Evolutionary conservation across 768 basidiomycete genomes (phyloP), one percentile per base, ranked within the genome.

Genomic region (Calvatia gigantea): DNA sequence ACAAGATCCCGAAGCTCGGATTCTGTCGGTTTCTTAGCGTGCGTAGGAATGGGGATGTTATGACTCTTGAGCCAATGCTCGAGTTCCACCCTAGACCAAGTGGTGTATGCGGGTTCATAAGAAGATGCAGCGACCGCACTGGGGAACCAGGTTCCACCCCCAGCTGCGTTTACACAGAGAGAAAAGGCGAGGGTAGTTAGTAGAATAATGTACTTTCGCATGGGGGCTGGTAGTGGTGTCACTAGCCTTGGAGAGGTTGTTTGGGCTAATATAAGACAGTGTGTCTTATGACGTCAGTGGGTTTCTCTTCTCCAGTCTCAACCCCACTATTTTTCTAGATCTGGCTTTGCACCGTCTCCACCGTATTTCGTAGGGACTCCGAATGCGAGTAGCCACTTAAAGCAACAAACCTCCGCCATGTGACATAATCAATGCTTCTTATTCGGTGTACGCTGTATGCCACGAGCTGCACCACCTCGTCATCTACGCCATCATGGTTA

Each of bases 1-100:
- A 89, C 89, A 67, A 72, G 77, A 31, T 61, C 69, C 17, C 65
- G 70, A 25, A 79, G 72, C 19, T 79, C 69, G 2, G 73, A 65
- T 31, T 76, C 73, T 7, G 80, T 71, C 3, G 46, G 19, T 1
- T 21, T 9, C 41, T 67, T 71, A 9, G 74, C 56, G 39, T 72
- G 69, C n/a, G 75, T 59, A 3, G 84, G 84, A 17, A 83, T 67
- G 3, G 77, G 70, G 63, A 91, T 76, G 56, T 79, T 76, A 70
- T 88, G 86, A 0, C 82, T 77, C 41, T 82, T 74, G 52, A 93
- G 83, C 87, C 89, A 92, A 29, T 76, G 67, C 57, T 79, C 75
- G 27, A 93, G 78, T 58, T 92, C 77, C 8, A 75, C 68, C 25
- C 78, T 66, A 2, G 87, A 83, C 92, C 91, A 94, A 3, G 70